Base-by-base conservation (phyloP, 164 flowering plant genomes). In the Santalum album region DNA sequence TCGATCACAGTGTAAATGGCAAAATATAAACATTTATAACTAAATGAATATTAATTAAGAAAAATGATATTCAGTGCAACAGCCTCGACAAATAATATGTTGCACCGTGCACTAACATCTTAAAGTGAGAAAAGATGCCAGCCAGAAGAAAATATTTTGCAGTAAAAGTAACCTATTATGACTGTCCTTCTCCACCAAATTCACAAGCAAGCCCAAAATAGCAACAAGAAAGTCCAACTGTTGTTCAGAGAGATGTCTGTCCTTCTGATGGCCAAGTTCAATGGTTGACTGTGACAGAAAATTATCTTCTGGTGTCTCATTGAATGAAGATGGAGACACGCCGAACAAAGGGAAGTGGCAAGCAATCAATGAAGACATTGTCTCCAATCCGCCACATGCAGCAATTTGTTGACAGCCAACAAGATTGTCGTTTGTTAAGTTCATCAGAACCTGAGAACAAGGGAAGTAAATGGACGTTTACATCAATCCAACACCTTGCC, bases 181-280 rank as follows among this genome's bases (percentile, higher is more conserved):
- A 25, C 76, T 72, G 63, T 92, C 95, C 73, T 92, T 92, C 79
- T 92, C 99, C 6, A 92, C 95, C 78, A 92, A 77, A 75, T 92
- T 92, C 61, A 92, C 99, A 49, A 92, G 90, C 67, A 92, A 69
- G 22, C 99, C 99, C 71, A 92, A 59, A 57, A 92, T 87, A 57
- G 97, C 95, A 65, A 92, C 97, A 59, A 92, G 99, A 63, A 92
- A 80, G 60, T 92, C 99, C 36, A 85, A 56, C 70, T 92, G 95
- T 49, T 82, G 86, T 59, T 92, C 99, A 35, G 65, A 69, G 17
- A 90, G 78, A 72, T 71, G 84, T 49, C 48, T 66, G 22, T 68
- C 76, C 25, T 53, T 77, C 65, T 63, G 65, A 57, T 59, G 35
- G 22, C 58, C 67, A 58, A 62, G 34, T 40, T 67, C 71, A 54